Conservation (phyloP, 176 grass and related monocot genomes). For the Elymus sibiricus region DNA sequence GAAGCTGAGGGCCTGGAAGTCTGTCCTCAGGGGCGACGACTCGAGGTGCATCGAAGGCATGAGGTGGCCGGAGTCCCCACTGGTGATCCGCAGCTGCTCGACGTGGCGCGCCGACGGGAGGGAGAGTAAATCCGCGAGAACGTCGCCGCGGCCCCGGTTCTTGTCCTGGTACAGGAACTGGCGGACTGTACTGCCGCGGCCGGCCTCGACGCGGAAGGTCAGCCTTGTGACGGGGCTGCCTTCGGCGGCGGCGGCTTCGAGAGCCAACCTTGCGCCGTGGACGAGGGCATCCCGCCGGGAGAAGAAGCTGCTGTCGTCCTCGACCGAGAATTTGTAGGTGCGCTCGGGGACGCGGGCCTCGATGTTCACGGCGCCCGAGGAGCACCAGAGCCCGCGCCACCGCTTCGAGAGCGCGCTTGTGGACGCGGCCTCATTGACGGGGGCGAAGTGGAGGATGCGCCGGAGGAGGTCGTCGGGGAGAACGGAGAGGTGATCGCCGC, state of each 20-base stretch:
- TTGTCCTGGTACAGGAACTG: not conserved
- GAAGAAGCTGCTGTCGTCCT: not conserved
- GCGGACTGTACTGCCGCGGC: accelerated
- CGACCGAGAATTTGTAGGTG: too few relatives aligned
- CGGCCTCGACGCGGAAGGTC: not conserved
- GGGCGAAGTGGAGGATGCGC: not conserved
- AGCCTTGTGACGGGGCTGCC: not conserved
- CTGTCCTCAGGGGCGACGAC: too few relatives aligned
- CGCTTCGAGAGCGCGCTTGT: constrained; percentile 2
- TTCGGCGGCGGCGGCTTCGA: not conserved
- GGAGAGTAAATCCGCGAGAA: not conserved
- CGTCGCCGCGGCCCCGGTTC: not conserved
- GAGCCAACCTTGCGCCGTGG: not conserved
- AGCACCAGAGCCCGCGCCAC: not conserved
- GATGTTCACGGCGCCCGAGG: not conserved
- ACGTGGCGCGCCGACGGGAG: not conserved
- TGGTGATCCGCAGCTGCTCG: not conserved
- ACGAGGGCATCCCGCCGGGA: not conserved
- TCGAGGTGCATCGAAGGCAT: not conserved
- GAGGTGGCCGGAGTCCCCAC: not conserved
- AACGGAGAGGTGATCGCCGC: not conserved
- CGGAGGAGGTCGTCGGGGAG: constrained; percentile 7
- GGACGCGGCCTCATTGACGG: not conserved
- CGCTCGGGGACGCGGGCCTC: not conserved
- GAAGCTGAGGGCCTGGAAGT: not conserved